A percentile compares a stretch with the other conserved stretches of the same genome.
These are phyloP conservation scores for Clavispora vitiphila DNA, from an alignment of 805 yeast species.

Conservation along the genomic window DNA sequence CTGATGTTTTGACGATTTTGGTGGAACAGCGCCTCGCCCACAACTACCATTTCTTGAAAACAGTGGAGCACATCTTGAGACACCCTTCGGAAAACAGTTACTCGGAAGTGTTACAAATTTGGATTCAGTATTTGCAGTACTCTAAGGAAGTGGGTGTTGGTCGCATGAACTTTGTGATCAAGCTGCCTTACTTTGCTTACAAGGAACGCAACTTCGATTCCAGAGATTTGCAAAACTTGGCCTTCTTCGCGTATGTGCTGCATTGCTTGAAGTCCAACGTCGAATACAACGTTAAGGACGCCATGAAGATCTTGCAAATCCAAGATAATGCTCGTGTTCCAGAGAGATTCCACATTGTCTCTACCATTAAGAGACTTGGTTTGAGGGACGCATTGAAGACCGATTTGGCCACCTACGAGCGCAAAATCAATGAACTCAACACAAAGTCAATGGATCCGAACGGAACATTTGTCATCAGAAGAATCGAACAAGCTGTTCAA, in stretches of 20 bases:
- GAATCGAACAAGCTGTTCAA: slow-evolving; percentile 19
- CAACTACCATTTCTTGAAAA: slow-evolving; percentile 23
- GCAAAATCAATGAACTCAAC: slow-evolving; percentile 8
- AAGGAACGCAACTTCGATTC: slow-evolving; percentile 12
- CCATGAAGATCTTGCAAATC: slow-evolving; percentile 23
- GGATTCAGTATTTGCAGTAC: slow-evolving; percentile 33
- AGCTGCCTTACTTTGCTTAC: slow-evolving; percentile 5
- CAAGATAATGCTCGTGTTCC: slow-evolving; percentile 18
- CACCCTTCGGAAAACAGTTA: slow-evolving; percentile 12
- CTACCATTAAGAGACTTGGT: slow-evolving; percentile 15
- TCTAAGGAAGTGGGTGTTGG: slow-evolving; percentile 5
- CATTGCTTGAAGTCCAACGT: slow-evolving; percentile 21
- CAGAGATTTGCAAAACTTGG: slow-evolving; percentile 20
- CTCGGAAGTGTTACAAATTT: slow-evolving; percentile 23
- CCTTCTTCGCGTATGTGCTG: slow-evolving; percentile 31
- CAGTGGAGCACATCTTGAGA: slow-evolving; percentile 16
- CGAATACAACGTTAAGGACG: slow-evolving; percentile 20
- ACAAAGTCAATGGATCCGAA: slow-evolving; percentile 31
- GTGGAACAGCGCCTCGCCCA: slow-evolving; percentile 30
- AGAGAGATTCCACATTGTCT: slow-evolving; percentile 12
- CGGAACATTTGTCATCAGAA: slow-evolving; percentile 17
- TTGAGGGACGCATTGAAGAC: slow-evolving; percentile 6
- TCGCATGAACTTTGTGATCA: slow-evolving; percentile 4
- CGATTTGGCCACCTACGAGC: slow-evolving; percentile 3
- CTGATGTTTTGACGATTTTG: slow-evolving; percentile 25